A percentile compares a stretch with the other conserved stretches of the same genome.
These are phyloP conservation scores for Leptodermis oblonga DNA, from an alignment of 257 asterid genomes.

Conservation along the genomic window DNA sequence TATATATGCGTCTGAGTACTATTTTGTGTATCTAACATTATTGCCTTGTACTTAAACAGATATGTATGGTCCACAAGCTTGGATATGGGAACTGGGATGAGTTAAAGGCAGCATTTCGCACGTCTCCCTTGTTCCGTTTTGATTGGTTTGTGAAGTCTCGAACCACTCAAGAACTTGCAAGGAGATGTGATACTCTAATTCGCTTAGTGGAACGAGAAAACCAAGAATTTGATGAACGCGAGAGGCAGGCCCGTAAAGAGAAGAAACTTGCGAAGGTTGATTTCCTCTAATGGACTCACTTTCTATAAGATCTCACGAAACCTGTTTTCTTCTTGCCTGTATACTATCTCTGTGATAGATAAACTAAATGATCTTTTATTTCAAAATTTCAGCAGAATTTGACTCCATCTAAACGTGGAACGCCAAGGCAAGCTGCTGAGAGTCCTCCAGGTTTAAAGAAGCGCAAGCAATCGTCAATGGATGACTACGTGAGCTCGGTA, in stretches of 20 bases:
- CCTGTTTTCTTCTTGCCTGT: neutral
- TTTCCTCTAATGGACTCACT: neutral
- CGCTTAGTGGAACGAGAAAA: conserved; percentile 91
- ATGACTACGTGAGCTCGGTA: conserved; percentile 74
- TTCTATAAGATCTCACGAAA: neutral
- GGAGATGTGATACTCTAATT: conserved; percentile 95
- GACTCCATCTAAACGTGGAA: conserved; percentile 76
- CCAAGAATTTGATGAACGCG: conserved; percentile 94
- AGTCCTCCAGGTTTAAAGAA: conserved; percentile 76
- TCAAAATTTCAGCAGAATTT: conserved; percentile 30
- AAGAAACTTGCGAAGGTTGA: conserved; percentile 86
- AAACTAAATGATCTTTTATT: neutral
- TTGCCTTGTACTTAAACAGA: conserved; percentile 34
- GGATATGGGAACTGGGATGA: conserved; percentile 99
- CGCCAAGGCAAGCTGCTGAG: conserved; percentile 68
- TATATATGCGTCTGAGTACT: neutral
- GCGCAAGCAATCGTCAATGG: conserved; percentile 71
- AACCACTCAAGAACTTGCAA: conserved; percentile 95
- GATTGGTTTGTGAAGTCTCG: conserved; percentile 99
- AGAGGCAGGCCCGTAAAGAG: conserved; percentile 97
- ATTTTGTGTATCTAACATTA: neutral
- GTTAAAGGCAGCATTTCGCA: conserved; percentile 94
- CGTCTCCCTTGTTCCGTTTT: conserved; percentile 88
- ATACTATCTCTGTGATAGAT: neutral
- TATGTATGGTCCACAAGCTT: conserved; percentile 97